phyloP scores from a whole-genome alignment of 352 stramenopile genomes.

The Pythium scleroteichum region DNA sequence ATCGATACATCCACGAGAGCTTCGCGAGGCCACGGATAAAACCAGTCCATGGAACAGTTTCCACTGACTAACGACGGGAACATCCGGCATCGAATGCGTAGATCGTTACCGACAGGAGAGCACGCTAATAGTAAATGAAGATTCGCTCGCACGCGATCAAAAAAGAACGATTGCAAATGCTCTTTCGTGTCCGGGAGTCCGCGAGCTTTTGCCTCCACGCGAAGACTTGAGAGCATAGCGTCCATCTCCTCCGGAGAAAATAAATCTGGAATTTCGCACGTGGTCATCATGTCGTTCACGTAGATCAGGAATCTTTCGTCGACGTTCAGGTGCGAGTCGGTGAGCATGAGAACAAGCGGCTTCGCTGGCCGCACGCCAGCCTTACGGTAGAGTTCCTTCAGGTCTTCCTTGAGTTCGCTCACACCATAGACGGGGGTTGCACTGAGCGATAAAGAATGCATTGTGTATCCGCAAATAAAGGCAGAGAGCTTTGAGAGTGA shows the following conservation, averaged over 20 bases:
- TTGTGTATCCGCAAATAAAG: conserved; percentile 81
- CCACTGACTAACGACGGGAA: conserved; percentile 76
- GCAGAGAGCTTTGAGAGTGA: conserved; percentile 87
- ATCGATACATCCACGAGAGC: conserved; percentile 86
- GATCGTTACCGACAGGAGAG: conserved; percentile 72
- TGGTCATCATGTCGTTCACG: conserved; percentile 84
- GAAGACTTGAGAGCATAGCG: conserved; percentile 72
- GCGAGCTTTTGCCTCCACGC: conserved; percentile 78
- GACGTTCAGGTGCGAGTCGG: conserved; percentile 79
- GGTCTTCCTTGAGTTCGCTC: conserved; percentile 82
- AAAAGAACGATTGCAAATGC: conserved; percentile 91
- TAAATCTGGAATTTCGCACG: conserved; percentile 76
- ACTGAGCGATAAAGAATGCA: conserved; percentile 68
- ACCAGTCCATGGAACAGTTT: conserved; percentile 87
- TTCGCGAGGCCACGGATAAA: conserved; percentile 90
- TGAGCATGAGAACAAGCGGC: conserved; percentile 88
- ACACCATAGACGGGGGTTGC: conserved; percentile 64
- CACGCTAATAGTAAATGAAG: conserved; percentile 87
- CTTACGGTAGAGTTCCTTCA: conserved; percentile 90
- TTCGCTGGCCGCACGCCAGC: conserved; percentile 83
- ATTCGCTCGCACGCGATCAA: conserved; percentile 84
- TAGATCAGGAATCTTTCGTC: conserved; percentile 88
- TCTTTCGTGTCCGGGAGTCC: conserved; percentile 90
- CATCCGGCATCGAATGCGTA: conserved; percentile 76
- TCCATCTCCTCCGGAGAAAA: conserved; percentile 90